Evolutionary conservation across 257 asterid species (phyloP).

Genomic region (Nicotiana sylvestris): DNA sequence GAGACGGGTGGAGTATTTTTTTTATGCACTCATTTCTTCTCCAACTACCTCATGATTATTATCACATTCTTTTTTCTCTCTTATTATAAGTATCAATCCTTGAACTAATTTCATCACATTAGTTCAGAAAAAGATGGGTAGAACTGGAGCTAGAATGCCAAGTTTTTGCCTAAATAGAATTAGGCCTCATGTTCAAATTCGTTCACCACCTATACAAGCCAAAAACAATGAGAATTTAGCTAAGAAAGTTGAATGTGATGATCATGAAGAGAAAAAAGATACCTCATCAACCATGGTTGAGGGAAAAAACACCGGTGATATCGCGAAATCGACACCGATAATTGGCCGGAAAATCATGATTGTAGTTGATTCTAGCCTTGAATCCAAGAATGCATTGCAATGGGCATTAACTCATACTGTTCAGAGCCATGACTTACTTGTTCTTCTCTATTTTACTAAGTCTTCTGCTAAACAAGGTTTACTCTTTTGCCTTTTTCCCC

Average conservation of each 20-base stretch:
- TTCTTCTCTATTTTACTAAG: constrained; percentile 52
- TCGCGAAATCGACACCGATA: constrained; percentile 14
- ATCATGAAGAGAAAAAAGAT: constrained; percentile 7
- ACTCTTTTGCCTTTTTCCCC: neutral
- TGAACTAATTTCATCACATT: neutral
- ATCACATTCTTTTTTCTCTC: constrained; percentile 9
- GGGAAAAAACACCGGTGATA: constrained; percentile 7
- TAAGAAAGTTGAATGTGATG: constrained; percentile 14
- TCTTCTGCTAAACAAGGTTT: constrained; percentile 49
- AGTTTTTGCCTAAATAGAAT: constrained; percentile 64
- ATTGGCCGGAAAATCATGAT: constrained; percentile 72
- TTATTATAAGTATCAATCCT: constrained; percentile 20
- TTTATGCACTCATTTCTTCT: neutral
- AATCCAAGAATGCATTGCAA: constrained; percentile 60
- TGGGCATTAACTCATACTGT: constrained; percentile 79
- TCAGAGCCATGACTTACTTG: constrained; percentile 52
- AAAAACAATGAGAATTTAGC: constrained; percentile 12
- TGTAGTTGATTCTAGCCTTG: constrained; percentile 60
- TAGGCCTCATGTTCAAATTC: constrained; percentile 66
- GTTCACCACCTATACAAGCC: constrained; percentile 40
- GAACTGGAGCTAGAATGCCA: constrained; percentile 53
- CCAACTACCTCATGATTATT: constrained; percentile 18
- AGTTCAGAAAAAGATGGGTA: constrained; percentile 31
- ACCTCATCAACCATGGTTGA: constrained; percentile 1
- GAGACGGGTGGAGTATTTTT: neutral